Evolutionary conservation across 2,329 filamentous ascomycete species (phyloP).

Genomic region (Thielaviopsis ethacetica): DNA sequence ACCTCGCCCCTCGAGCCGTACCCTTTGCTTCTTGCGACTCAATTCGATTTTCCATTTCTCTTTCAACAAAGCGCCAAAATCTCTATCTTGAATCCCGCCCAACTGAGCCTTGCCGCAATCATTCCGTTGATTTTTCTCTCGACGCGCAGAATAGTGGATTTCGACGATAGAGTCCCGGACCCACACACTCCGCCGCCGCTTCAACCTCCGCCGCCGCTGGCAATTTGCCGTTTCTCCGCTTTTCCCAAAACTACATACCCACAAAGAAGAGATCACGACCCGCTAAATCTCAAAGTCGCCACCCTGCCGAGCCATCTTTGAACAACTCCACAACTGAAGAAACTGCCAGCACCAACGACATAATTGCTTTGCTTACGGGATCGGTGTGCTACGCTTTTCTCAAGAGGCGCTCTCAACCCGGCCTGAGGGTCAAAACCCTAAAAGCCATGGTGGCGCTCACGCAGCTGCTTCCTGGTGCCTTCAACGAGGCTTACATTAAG

Average conservation of each 20-base stretch:
- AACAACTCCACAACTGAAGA: not conserved
- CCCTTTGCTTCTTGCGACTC: conserved; percentile 4
- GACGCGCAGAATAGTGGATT: not conserved
- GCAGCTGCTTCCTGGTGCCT: conserved; percentile 9
- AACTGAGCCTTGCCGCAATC: not conserved
- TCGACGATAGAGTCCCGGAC: not conserved
- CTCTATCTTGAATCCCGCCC: not conserved
- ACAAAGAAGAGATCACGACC: not conserved
- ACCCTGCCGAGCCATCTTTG: not conserved
- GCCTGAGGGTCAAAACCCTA: conserved; percentile 13
- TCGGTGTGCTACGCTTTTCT: conserved; percentile 2
- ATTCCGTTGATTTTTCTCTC: not conserved
- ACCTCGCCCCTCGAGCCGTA: conserved; percentile 4
- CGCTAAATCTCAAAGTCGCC: not conserved
- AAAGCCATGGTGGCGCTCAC: conserved; percentile 4
- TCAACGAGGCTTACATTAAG: conserved; percentile 8
- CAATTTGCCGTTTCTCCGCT: conserved; percentile 5
- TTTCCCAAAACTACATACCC: conserved; percentile 8
- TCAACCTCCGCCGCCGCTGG: not conserved
- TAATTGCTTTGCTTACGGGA: conserved; percentile 2
- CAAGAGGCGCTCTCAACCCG: not conserved
- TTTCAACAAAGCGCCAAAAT: not conserved
- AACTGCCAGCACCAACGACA: not conserved
- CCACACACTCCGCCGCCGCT: not conserved
- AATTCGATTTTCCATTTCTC: conserved; percentile 1